Evolutionary conservation across 257 asterid genomes (phyloP).

Genomic region (Buddleja alternifolia): DNA sequence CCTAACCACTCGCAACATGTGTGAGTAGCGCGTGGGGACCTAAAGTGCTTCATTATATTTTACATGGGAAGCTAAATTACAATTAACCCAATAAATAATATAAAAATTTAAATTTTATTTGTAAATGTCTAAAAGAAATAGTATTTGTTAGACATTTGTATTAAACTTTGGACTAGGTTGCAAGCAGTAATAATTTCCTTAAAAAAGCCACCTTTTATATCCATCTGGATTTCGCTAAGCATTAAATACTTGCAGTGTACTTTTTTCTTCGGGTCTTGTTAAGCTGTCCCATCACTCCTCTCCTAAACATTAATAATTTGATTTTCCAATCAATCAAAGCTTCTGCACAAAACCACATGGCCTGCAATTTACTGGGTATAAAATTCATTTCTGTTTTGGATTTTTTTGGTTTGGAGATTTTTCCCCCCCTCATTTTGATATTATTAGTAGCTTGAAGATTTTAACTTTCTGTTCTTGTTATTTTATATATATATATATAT

Average conservation of each 20-base stretch:
- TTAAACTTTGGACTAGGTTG: neutral
- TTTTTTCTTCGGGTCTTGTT: constrained; percentile 36
- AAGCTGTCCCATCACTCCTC: constrained; percentile 32
- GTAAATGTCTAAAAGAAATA: too few species aligned
- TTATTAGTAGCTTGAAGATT: constrained; percentile 25
- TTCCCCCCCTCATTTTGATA: constrained; percentile 23
- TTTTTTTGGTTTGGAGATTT: constrained; percentile 19
- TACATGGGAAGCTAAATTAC: too few species aligned
- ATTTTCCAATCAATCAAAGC: too few species aligned
- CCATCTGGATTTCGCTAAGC: constrained; percentile 24
- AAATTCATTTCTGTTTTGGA: constrained; percentile 25
- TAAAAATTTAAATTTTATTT: too few species aligned
- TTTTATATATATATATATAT: too few species aligned
- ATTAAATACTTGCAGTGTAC: constrained; percentile 48
- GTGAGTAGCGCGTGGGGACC: too few species aligned
- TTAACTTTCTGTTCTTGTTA: constrained; percentile 23
- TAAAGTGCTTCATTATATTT: too few species aligned
- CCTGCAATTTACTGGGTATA: constrained; percentile 18
- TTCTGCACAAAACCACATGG: constrained; percentile 2
- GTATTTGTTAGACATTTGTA: too few species aligned
- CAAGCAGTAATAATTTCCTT: constrained; percentile 28
- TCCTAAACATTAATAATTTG: constrained; percentile 14
- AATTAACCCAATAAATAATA: too few species aligned
- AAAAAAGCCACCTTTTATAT: neutral
- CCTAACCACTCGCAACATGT: too few species aligned